phyloP scores from a whole-genome alignment of 2,329 filamentous ascomycete genomes.

The Penicillium sp. region DNA sequence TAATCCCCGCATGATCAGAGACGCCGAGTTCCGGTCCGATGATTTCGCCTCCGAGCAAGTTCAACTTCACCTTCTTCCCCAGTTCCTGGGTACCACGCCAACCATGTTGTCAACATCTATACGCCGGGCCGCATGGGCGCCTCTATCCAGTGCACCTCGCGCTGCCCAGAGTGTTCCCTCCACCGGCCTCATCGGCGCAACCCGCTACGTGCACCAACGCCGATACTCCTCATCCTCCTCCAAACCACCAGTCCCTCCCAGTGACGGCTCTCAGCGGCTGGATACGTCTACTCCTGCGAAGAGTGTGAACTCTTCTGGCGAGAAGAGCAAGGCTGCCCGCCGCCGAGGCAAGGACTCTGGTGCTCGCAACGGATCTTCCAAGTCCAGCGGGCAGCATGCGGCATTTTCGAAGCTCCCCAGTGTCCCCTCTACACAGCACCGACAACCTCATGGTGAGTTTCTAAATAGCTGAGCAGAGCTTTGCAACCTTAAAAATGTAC shows the following conservation, averaged over 20 bases:
- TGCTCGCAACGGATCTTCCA: slow-evolving; percentile 32
- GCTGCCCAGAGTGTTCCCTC: slow-evolving; percentile 33
- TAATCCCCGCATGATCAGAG: slow-evolving; percentile 37
- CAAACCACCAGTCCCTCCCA: slow-evolving; percentile 48
- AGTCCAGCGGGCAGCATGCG: slow-evolving; percentile 38
- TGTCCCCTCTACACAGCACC: slow-evolving; percentile 50
- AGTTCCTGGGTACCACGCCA: slow-evolving; percentile 26
- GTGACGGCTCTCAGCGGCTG: slow-evolving; percentile 45
- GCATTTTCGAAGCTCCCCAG: slow-evolving; percentile 47
- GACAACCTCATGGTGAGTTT: slow-evolving; percentile 49
- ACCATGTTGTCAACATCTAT: slow-evolving; percentile 49
- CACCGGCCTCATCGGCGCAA: slow-evolving; percentile 31
- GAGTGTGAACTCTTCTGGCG: slow-evolving; percentile 37
- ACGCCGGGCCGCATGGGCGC: slow-evolving; percentile 45
- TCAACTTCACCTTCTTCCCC: slow-evolving; percentile 25
- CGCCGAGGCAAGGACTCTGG: slow-evolving; percentile 38
- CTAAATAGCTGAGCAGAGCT: neutral
- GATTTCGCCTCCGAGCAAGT: slow-evolving; percentile 38
- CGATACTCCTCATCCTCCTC: slow-evolving; percentile 51
- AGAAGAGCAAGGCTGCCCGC: slow-evolving; percentile 37
- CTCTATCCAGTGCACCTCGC: slow-evolving; percentile 36
- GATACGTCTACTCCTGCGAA: slow-evolving; percentile 42
- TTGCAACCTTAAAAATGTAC: neutral
- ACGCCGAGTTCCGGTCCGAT: slow-evolving; percentile 30
- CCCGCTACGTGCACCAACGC: slow-evolving; percentile 43